Base-by-base conservation (phyloP, 768 basidiomycete genomes). In the Rhizopogon rudus region DNA sequence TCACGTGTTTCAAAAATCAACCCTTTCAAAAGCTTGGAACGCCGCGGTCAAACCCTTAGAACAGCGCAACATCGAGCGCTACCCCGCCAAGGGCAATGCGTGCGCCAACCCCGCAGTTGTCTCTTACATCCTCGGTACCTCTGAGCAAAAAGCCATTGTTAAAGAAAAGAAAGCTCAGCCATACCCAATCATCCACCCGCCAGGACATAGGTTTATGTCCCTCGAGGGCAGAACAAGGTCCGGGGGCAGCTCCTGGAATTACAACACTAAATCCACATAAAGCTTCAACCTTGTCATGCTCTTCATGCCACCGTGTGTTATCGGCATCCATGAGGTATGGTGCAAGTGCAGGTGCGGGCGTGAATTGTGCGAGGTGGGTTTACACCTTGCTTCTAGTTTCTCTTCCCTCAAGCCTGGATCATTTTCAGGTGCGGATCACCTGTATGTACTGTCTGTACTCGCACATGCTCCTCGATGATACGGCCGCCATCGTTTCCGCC, bases 391-490 rank as follows among this genome's bases (percentile, higher is more conserved):
- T 17, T 37, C 22, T 22, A 5, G 12, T 14, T 48, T 3, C 17
- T 43, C 13, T 0, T 20, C 28, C 41, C 22, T 20, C 22, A 41
- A 43, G 31, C 22, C 20, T 41, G 22, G 31, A 29, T 31, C 14
- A 31, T 40, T 31, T 8, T 37, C 35, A 75, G 74, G 46, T 75
- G 74, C 50, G 51, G 65, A 16, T 63, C 68, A 10, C 59, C 67
- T 42, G 71, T 65, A 16, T 75, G 74, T 51, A 59, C 63, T 3
- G 65, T 75, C 42, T 75, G 74, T 48, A 60, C 74, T 14, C 65
- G 74, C 12, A 75, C 66, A 28, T 75, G 74, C 46, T 71, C 69
- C 25, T 72, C 67, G 0, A 69, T 64, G 28, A 67, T 59, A 31
- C 61, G 61, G 14, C 68, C 66, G 2, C 56, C 64, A 12, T 75